phyloP scores from a whole-genome alignment of 768 basidiomycete species.

The Phylloporus rhodoxanthus region DNA sequence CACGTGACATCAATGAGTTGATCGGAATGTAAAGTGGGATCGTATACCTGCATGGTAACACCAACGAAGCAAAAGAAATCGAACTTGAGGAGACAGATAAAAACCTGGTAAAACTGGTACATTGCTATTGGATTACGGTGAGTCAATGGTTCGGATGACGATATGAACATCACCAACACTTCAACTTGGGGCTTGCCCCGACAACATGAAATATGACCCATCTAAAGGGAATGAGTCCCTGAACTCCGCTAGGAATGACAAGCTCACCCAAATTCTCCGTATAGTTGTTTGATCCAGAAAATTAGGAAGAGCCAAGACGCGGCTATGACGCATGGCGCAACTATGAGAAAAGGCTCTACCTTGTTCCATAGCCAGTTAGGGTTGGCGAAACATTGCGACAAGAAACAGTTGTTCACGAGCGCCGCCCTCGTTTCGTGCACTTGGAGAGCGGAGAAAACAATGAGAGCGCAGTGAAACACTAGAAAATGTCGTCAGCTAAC shows the following conservation, averaged over 20 bases:
- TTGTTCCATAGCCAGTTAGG: slow-evolving; percentile 50
- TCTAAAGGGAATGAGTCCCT: slow-evolving; percentile 33
- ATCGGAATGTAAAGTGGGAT: background rate
- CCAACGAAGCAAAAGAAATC: slow-evolving; percentile 85
- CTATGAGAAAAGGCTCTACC: slow-evolving; percentile 64
- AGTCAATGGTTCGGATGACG: background rate
- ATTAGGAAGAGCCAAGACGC: slow-evolving; percentile 61
- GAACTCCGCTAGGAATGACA: background rate
- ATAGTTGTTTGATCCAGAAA: slow-evolving; percentile 67
- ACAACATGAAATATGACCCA: slow-evolving; percentile 92
- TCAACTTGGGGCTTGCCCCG: slow-evolving; percentile 79
- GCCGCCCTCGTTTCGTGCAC: slow-evolving; percentile 68
- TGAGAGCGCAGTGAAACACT: slow-evolving; percentile 70
- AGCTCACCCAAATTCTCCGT: slow-evolving; percentile 75
- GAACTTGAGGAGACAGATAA: slow-evolving; percentile 84
- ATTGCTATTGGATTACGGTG: slow-evolving; percentile 46
- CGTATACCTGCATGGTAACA: slow-evolving; percentile 77
- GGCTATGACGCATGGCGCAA: slow-evolving; percentile 64
- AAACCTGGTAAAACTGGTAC: slow-evolving; percentile 85
- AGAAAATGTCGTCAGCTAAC: slow-evolving; percentile 4
- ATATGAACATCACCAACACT: slow-evolving; percentile 44
- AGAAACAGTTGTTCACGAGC: slow-evolving; percentile 32
- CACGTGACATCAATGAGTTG: background rate
- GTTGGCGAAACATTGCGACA: slow-evolving; percentile 43
- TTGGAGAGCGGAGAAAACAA: slow-evolving; percentile 72